These are phyloP conservation scores for Melampsora abietis-canadensis DNA, from an alignment of 1,284 basidiomycete genomes.

Conservation along the genomic window DNA sequence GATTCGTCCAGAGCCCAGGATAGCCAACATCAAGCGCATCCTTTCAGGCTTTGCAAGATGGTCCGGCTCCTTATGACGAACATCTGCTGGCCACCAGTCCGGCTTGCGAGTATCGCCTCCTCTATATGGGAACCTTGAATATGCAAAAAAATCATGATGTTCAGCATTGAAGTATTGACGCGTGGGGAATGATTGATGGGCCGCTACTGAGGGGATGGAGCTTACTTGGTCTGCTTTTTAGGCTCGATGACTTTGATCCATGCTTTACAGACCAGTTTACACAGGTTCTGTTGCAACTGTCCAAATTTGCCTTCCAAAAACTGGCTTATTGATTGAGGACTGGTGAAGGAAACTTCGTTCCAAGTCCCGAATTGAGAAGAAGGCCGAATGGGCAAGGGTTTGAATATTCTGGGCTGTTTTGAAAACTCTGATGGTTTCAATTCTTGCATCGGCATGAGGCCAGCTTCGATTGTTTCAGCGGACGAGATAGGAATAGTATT, in stretches of 20 bases:
- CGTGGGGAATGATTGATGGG: too few species aligned
- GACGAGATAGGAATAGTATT: not conserved
- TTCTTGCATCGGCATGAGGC: not conserved
- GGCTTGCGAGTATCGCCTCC: constrained; percentile 58
- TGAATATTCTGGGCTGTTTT: not conserved
- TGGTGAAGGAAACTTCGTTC: constrained; percentile 44
- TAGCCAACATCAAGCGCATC: constrained; percentile 55
- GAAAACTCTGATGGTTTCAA: not conserved
- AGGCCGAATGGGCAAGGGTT: constrained; percentile 9
- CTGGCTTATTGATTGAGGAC: constrained; percentile 45
- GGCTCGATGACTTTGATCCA: constrained; percentile 61
- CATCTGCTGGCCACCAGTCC: constrained; percentile 59
- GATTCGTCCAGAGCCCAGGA: constrained; percentile 55
- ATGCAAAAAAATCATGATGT: not conserved
- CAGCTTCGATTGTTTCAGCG: not conserved
- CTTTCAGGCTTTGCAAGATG: constrained; percentile 57
- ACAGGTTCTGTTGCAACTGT: constrained; percentile 58
- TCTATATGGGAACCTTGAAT: constrained; percentile 56
- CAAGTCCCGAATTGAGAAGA: constrained; percentile 34
- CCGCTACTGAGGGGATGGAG: too few species aligned
- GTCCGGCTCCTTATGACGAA: constrained; percentile 60
- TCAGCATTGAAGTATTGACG: too few species aligned
- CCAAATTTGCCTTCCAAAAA: constrained; percentile 52
- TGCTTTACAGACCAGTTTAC: constrained; percentile 59
- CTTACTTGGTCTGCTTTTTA: constrained; percentile 58